A percentile compares a stretch with the other conserved stretches of the same genome.
Evolutionary conservation across 257 asterid species (phyloP).

Genomic region (Fraxinus pennsylvanica): DNA sequence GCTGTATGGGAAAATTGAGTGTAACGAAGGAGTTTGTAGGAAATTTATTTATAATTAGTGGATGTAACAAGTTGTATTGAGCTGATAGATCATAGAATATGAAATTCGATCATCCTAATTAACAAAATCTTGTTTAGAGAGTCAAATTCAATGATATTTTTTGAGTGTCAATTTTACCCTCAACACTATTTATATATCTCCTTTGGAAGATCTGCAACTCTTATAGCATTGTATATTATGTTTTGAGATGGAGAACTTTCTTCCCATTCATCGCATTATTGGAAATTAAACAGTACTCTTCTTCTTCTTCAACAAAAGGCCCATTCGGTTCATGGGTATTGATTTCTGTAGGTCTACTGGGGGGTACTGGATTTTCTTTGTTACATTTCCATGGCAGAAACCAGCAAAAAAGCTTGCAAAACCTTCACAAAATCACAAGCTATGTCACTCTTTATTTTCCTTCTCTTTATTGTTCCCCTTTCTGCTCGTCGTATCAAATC

Average conservation of each 20-base stretch:
- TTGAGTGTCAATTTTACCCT: background rate
- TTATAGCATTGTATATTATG: too few species aligned
- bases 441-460: background rate
- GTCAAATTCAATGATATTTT: background rate
- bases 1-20: too few species aligned
- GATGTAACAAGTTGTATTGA: background rate
- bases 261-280: background rate
- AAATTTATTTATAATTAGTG: too few species aligned
- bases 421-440: background rate
- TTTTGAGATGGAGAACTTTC: background rate
- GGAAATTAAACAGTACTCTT: background rate
- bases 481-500: background rate
- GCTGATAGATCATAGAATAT: too few species aligned
- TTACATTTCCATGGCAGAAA: background rate
- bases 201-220: background rate
- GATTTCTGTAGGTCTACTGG: background rate
- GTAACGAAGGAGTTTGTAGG: too few species aligned
- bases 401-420: background rate
- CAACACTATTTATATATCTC: background rate
- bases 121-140: too few species aligned
- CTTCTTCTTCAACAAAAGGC: background rate
- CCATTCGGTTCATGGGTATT: background rate
- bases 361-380: background rate
- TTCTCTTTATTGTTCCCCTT: background rate
- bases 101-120: too few species aligned